phyloP scores from a whole-genome alignment of 2,329 filamentous ascomycete genomes.

The Aspergillus persii region DNA sequence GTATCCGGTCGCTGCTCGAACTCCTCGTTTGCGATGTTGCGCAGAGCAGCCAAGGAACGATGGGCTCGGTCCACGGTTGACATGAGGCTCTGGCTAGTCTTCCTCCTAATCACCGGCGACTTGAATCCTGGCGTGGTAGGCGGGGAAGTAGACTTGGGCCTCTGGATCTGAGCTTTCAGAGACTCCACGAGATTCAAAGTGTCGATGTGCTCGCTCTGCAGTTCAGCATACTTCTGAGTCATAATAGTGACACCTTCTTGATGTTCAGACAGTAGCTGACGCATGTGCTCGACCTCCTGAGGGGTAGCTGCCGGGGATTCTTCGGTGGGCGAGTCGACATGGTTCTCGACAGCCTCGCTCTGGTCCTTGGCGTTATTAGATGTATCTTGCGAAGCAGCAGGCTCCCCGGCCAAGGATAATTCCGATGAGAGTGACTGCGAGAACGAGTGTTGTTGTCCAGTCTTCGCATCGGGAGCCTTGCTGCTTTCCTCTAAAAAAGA shows the following conservation, averaged over 20 bases:
- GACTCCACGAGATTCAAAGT: constrained; percentile 85
- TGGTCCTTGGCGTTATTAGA: constrained; percentile 60
- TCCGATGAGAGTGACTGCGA: constrained; percentile 93
- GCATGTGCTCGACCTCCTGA: constrained; percentile 70
- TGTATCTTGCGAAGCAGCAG: constrained; percentile 62
- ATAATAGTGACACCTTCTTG: constrained; percentile 72
- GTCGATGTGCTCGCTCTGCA: constrained; percentile 78
- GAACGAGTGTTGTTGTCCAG: constrained; percentile 68
- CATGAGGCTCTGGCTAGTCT: constrained; percentile 86
- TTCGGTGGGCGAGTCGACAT: constrained; percentile 36
- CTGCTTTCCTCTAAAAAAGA: constrained; percentile 81
- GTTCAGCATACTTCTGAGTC: constrained; percentile 73
- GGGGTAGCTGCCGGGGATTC: constrained; percentile 41
- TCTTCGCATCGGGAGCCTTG: constrained; percentile 68
- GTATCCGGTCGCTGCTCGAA: constrained; percentile 78
- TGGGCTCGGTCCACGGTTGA: constrained; percentile 81
- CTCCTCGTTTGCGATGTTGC: constrained; percentile 82
- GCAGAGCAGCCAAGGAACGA: constrained; percentile 82
- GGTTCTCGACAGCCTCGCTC: constrained; percentile 22
- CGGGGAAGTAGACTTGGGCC: constrained; percentile 67
- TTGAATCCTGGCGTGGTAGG: constrained; percentile 43
- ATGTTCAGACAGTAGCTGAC: constrained; percentile 69
- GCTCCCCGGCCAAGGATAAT: constrained; percentile 81
- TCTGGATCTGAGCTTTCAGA: constrained; percentile 80
- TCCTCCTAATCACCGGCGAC: constrained; percentile 79